Base-by-base conservation (phyloP, 768 basidiomycete species). In the Naganishia kalamii region DNA sequence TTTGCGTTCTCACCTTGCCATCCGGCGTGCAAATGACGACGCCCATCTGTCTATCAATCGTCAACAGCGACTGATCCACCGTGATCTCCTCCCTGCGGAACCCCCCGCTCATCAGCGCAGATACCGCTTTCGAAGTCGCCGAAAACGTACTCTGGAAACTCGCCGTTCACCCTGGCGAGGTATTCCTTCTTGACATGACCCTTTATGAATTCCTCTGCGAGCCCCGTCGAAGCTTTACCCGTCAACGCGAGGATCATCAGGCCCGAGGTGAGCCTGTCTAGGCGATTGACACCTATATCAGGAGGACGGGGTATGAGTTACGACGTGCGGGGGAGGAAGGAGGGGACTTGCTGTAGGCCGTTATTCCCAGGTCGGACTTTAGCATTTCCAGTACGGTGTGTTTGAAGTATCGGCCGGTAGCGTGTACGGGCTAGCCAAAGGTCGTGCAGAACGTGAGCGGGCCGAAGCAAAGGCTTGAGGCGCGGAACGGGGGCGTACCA, bases 41-140 rank as follows among this genome's bases (percentile, higher is more conserved):
- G 3, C 96, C 96, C 87, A 97, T 92, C 75, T 97, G 93, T 59
- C 92, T 83, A 78, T 99, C 96, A 0, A 97, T 86, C 0, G 92
- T 92, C 64, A 99, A 78, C 7, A 99, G 79, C 0, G 92, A 90
- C 72, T 91, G 82, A 66, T 93, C 90, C 66, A 92, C 92, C 0
- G 83, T 77, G n/a, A 90, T 79, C 72, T 92, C 88, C 60, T 84
- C 87, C 44, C 92, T 93, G 25, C 8, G 4, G 17, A 44, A 30
- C 23, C 27, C 13, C 13, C 37, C 13, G 15, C 27, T 17, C 25
- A 46, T 1, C 23, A 27, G 23, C 21, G 7, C 12, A 21, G 2
- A 8, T 1, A 27, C n/a, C 7, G 8, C 6, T 19, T 11, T 17
- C 2, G 19, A 13, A 19, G 13, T 13, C n/a, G n/a, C n/a, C n/a